These are phyloP conservation scores for Neofusicoccum kwambonambiense DNA, from an alignment of 2,329 filamentous ascomycete genomes.

Conservation along the genomic window DNA sequence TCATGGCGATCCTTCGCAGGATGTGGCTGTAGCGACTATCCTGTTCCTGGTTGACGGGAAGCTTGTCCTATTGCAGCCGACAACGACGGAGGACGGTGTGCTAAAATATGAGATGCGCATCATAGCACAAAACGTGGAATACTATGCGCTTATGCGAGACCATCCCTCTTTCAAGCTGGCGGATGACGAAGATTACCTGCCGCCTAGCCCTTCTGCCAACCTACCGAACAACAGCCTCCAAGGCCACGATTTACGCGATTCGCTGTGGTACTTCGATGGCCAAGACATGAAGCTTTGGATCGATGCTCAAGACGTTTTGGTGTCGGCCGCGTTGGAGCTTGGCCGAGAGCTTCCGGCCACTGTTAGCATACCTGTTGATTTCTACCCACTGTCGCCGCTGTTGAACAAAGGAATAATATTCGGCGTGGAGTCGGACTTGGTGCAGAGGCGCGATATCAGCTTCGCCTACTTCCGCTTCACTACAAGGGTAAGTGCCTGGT, in stretches of 20 bases:
- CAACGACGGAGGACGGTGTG: constrained; percentile 75
- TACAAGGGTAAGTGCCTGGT: constrained; percentile 65
- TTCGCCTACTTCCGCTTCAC: constrained; percentile 89
- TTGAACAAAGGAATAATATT: constrained; percentile 87
- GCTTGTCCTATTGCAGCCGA: constrained; percentile 85
- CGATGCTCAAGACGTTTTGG: constrained; percentile 79
- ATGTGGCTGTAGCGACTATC: constrained; percentile 90
- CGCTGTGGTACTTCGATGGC: constrained; percentile 93
- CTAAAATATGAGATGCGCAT: constrained; percentile 98
- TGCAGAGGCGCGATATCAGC: constrained; percentile 87
- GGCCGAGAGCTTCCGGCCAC: constrained; percentile 70
- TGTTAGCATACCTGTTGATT: constrained; percentile 82
- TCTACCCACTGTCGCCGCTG: constrained; percentile 86
- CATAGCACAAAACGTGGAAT: constrained; percentile 93
- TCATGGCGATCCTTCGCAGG: constrained; percentile 91
- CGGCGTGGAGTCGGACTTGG: constrained; percentile 86
- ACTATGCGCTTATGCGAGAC: constrained; percentile 89
- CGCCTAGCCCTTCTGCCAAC: constrained; percentile 45
- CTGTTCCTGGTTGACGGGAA: constrained; percentile 97
- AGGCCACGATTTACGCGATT: constrained; percentile 69
- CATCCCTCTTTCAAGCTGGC: constrained; percentile 58
- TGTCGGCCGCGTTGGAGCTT: constrained; percentile 64
- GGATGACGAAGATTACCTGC: constrained; percentile 45
- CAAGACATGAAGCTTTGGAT: constrained; percentile 83
- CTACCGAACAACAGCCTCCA: constrained; percentile 43